Percentiles rank a stretch among this genome's conserved stretches.
phyloP scores from a whole-genome alignment of 305 asterid genomes.

The Withania somnifera region DNA sequence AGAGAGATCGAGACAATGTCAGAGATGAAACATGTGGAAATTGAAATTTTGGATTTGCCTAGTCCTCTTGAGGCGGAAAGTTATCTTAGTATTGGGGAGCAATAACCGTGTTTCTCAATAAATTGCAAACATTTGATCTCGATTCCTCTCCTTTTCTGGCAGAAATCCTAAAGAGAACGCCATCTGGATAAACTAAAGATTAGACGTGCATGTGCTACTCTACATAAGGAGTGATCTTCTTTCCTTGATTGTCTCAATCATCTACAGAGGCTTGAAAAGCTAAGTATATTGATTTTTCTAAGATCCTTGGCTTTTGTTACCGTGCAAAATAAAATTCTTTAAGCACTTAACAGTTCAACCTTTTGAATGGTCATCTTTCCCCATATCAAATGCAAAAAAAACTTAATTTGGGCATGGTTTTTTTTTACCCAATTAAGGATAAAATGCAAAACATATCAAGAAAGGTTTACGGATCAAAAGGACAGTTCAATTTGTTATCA shows the following conservation, averaged over 20 bases:
- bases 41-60: neutral
- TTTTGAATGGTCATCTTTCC: no score
- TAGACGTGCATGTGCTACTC: neutral
- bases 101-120: no score
- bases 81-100: neutral
- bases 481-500: no score
- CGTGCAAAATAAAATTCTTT: no score
- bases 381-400: no score
- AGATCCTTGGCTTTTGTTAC: no score
- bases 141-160: neutral
- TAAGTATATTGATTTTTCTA: no score
- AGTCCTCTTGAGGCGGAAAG: neutral
- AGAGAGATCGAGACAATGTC: neutral
- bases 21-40: slow-evolving; percentile 13
- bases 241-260: neutral
- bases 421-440: no score
- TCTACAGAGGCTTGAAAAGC: slow-evolving; percentile 5
- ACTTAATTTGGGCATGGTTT: no score
- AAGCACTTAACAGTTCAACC: no score
- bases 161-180: neutral
- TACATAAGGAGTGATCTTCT: neutral
- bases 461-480: no score
- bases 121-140: neutral
- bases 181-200: slow-evolving; percentile 4
- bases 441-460: no score